A percentile compares a stretch with the other conserved stretches of the same genome.
Conservation (phyloP, 179 eudicot species). For the Vitellaria paradoxa region DNA sequence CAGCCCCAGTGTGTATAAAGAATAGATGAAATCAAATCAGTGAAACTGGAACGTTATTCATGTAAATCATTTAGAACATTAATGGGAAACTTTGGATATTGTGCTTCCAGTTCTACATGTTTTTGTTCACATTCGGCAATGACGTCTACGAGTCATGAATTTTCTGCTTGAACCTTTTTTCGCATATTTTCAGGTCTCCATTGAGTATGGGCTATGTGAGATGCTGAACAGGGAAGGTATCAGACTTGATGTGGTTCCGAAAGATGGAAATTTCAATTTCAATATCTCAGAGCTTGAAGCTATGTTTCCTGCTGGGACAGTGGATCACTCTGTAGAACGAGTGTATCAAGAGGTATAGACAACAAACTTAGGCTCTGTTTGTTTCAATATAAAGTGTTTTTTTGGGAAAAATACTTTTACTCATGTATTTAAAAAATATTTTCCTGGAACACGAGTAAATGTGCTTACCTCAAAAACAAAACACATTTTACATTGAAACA, state of each 20-base stretch:
- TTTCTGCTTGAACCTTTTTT: background rate
- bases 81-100: background rate
- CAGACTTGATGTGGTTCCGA: conserved; percentile 53
- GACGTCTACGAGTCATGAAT: no score
- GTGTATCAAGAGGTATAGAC: conserved; percentile 60
- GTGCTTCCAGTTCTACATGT: no score
- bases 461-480: no score
- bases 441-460: no score
- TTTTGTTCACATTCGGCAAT: no score
- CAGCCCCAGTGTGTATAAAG: background rate
- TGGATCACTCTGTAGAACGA: conserved; percentile 47
- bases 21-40: background rate
- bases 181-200: conserved; percentile 46
- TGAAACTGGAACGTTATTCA: background rate
- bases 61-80: background rate
- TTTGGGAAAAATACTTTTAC: no score
- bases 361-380: background rate
- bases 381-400: background rate
- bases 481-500: no score
- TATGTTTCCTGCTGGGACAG: conserved; percentile 65
- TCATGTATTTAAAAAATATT: no score
- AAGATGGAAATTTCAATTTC: conserved; percentile 69
- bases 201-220: conserved; percentile 84
- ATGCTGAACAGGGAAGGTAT: conserved; percentile 70
- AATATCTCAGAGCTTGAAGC: conserved; percentile 64